Evolutionary conservation across 1,139 yeast species (phyloP).

Genomic region (Geotrichum klebahnii): DNA sequence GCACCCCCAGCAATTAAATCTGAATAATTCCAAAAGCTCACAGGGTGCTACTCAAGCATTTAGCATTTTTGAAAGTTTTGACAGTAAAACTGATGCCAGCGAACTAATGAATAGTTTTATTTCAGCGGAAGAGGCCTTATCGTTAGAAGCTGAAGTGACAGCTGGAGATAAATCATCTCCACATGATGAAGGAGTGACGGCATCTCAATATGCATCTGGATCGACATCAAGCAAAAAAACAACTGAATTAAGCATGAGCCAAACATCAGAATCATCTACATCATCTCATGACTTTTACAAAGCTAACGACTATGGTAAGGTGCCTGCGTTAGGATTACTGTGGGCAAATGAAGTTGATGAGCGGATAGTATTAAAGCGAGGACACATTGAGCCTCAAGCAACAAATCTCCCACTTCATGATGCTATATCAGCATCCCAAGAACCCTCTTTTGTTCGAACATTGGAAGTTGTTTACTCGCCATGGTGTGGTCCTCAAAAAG

Average conservation of each 20-base stretch:
- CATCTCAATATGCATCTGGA: conserved; percentile 7
- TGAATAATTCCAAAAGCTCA: neutral
- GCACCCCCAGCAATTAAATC: conserved; percentile 22
- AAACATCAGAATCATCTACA: neutral
- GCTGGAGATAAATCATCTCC: neutral
- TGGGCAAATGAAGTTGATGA: conserved; percentile 45
- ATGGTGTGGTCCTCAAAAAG: conserved; percentile 22
- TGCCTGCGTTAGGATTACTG: conserved; percentile 45
- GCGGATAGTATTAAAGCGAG: conserved; percentile 42
- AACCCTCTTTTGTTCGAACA: neutral
- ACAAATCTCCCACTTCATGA: too few species aligned
- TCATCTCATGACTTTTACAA: neutral
- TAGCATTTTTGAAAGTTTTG: conserved; percentile 11
- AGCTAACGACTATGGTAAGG: conserved; percentile 25
- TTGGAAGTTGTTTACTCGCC: conserved; percentile 24
- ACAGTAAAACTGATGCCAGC: conserved; percentile 2
- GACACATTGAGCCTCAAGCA: conserved; percentile 2
- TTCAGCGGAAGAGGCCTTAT: neutral
- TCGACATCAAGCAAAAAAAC: neutral
- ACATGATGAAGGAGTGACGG: neutral
- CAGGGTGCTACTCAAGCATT: neutral
- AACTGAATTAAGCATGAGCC: neutral
- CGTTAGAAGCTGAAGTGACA: neutral
- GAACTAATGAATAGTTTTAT: neutral
- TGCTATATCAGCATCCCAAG: neutral